Conservation (phyloP, 345 rosid species). For the Brassica rapa region DNA sequence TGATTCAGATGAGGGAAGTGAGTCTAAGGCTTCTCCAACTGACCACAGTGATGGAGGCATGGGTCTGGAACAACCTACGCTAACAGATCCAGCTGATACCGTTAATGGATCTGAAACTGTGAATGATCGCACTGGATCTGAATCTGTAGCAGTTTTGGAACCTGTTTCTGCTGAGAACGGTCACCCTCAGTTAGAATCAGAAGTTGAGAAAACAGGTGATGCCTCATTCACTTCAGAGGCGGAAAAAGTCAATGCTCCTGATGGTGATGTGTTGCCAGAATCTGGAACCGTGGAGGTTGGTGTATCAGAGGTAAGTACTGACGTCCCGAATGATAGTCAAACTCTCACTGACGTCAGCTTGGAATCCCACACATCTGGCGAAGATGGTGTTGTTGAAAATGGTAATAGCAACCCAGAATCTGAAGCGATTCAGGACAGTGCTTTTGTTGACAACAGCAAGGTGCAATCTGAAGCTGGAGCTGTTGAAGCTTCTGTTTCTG, state of each 20-base stretch:
- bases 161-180: slow-evolving; percentile 31
- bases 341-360: slow-evolving; percentile 4
- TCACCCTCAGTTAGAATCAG: slow-evolving; percentile 19
- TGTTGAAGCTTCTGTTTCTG: slow-evolving; percentile 29
- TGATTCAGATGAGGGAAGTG: slow-evolving; percentile 31
- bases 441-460: slow-evolving; percentile 26
- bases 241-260: slow-evolving; percentile 26
- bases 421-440: slow-evolving; percentile 25
- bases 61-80: slow-evolving; percentile 25
- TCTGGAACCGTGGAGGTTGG: slow-evolving; percentile 15
- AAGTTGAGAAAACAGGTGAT: slow-evolving; percentile 23
- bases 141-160: slow-evolving; percentile 25
- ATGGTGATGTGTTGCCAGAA: slow-evolving; percentile 31
- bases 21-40: slow-evolving; percentile 27
- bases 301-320: slow-evolving; percentile 26
- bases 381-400: slow-evolving; percentile 28
- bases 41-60: slow-evolving; percentile 15
- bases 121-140: slow-evolving; percentile 20
- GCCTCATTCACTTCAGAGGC: slow-evolving; percentile 11
- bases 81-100: slow-evolving; percentile 22
- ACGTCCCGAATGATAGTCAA: slow-evolving; percentile 22
- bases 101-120: slow-evolving; percentile 33
- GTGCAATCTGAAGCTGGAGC: slow-evolving; percentile 35
- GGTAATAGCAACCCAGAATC: slow-evolving; percentile 23
- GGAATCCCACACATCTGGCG: slow-evolving; percentile 24